These are phyloP conservation scores for Neocatenulostroma microsporum DNA, from an alignment of 2,329 filamentous ascomycete species.

Conservation along the genomic window DNA sequence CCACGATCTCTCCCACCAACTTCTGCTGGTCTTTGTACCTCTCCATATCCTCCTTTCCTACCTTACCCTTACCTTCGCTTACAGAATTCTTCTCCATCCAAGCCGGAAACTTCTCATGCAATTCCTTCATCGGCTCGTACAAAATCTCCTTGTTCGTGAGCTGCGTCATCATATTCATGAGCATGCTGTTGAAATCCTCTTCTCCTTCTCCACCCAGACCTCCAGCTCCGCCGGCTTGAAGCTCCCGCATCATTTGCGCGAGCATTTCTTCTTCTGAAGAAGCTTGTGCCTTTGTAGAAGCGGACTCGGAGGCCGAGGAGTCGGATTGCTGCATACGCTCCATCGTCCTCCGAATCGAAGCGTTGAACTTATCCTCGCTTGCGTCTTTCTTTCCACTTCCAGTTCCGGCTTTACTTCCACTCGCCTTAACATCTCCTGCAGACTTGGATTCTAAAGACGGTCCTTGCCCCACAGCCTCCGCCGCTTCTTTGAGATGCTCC, in stretches of 20 bases:
- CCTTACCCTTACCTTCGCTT: slow-evolving; percentile 53
- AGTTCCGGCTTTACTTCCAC: background rate
- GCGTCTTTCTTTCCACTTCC: background rate
- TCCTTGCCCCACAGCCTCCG: slow-evolving; percentile 22
- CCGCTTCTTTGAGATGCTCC: slow-evolving; percentile 26
- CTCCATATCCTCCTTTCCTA: slow-evolving; percentile 61
- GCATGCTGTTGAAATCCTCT: slow-evolving; percentile 87
- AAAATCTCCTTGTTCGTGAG: slow-evolving; percentile 96
- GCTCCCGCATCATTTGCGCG: slow-evolving; percentile 84
- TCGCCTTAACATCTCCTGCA: slow-evolving; percentile 7
- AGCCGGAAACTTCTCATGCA: slow-evolving; percentile 81
- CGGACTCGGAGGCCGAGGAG: slow-evolving; percentile 61
- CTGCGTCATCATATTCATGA: slow-evolving; percentile 98
- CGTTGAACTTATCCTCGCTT: slow-evolving; percentile 57
- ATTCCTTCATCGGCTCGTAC: slow-evolving; percentile 97
- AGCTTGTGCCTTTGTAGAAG: slow-evolving; percentile 25
- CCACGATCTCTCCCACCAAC: slow-evolving; percentile 78
- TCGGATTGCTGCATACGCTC: slow-evolving; percentile 89
- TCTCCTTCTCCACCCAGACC: slow-evolving; percentile 50
- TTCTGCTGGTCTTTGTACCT: slow-evolving; percentile 73
- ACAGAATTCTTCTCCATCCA: slow-evolving; percentile 77
- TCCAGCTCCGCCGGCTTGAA: slow-evolving; percentile 46
- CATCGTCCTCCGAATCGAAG: slow-evolving; percentile 90
- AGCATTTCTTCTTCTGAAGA: slow-evolving; percentile 66
- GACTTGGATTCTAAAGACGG: slow-evolving; percentile 13